phyloP scores from a whole-genome alignment of 139 green algal species.

The Asterochloris sp. region DNA sequence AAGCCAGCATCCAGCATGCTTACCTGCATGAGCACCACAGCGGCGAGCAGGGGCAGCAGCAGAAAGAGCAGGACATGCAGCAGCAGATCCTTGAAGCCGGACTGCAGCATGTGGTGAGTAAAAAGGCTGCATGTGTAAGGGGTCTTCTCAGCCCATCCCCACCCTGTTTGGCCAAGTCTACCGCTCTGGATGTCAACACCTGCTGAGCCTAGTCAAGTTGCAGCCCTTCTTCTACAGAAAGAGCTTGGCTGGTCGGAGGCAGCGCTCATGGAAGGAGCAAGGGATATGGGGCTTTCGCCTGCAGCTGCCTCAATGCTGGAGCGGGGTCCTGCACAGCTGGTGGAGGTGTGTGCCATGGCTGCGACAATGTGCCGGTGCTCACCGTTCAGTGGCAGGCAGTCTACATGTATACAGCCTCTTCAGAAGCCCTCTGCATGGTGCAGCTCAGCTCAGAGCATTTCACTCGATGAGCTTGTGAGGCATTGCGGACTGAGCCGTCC shows the following conservation, averaged over 20 bases:
- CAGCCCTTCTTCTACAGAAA: background rate
- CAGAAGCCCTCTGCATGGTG: background rate
- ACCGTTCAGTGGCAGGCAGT: background rate
- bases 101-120: too few species aligned
- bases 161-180: too few species aligned
- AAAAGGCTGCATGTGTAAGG: too few species aligned
- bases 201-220: too few species aligned
- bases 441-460: background rate
- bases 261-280: slow-evolving; percentile 37
- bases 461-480: background rate
- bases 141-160: too few species aligned
- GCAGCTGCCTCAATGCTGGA: slow-evolving; percentile 39
- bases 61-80: too few species aligned
- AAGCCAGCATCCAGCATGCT: too few species aligned
- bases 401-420: background rate
- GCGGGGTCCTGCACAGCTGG: slow-evolving; percentile 38
- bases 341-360: slow-evolving; percentile 34
- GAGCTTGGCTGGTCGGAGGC: slow-evolving; percentile 43
- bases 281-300: slow-evolving; percentile 56
- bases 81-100: too few species aligned
- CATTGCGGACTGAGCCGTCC: background rate
- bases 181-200: too few species aligned
- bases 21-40: too few species aligned
- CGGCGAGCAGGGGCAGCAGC: too few species aligned
- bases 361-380: background rate